Base-by-base conservation (phyloP, 768 basidiomycete species). In the Gymnopilus junonius region DNA sequence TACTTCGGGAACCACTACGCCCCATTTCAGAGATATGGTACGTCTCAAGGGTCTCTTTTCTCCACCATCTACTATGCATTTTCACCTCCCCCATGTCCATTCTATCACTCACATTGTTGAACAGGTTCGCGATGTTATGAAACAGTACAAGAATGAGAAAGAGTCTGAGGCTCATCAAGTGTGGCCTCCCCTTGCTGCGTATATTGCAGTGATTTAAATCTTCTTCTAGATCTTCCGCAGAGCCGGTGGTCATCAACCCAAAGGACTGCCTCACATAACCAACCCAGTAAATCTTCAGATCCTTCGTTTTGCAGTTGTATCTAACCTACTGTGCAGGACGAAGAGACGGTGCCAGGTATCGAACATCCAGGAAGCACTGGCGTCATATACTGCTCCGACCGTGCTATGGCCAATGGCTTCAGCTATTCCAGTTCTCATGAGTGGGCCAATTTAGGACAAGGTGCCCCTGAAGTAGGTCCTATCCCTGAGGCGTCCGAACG, bases 401-500 rank as follows among this genome's bases (percentile, higher is more conserved):
- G 95, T 62, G 93, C 95, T n/a, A 93, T 94, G 80, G 94, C 94
- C 11, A 97, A 97, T 71, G 95, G 95, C 8, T 97, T 95, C 80
- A 89, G 79, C 66, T 92, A 93, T 67, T 85, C 90, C 62, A 80
- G 81, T 66, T 88, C 87, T 14, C 89, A 93, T 69, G 88, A 90
- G 66, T 95, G 94, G 93, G 84, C 91, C 5, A 94, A 94, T 71
- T 82, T 94, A 10, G 96, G 95, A n/a, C 94, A 96, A 77, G 93
- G 92, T 43, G 93, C 93, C 15, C 94, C 94, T 8, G 94, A 95
- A 76, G 91, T 94, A 4, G 95, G 95, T 0, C 87, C 86, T 2
- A 87, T 96, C 46, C 94, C 94, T 10, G 84, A 86, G 59, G 92
- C 91, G 2, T 84, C 88, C 0, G 74, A 82, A 42, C 87, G 93